These are phyloP conservation scores for Rhinocladiella similis DNA, from an alignment of 2,329 filamentous ascomycete species.

Conservation along the genomic window DNA sequence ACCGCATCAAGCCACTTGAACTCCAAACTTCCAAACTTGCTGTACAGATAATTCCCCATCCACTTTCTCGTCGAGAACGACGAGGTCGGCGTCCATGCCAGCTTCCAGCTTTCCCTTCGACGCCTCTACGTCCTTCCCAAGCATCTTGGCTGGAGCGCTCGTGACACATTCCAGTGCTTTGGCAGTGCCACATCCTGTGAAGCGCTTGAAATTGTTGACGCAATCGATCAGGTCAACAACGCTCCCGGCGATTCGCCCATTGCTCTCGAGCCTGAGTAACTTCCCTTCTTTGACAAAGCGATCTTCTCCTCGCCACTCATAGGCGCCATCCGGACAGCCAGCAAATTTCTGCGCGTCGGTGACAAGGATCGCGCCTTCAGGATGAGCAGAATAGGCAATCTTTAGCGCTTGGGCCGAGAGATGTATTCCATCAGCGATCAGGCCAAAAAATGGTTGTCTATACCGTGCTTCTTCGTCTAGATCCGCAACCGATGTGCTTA, in stretches of 20 bases:
- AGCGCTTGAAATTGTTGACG: conserved; percentile 76
- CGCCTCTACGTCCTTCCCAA: conserved; percentile 58
- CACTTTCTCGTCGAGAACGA: conserved; percentile 59
- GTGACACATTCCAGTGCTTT: conserved; percentile 73
- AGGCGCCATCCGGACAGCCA: conserved; percentile 78
- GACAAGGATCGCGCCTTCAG: conserved; percentile 80
- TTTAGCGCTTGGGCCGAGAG: conserved; percentile 85
- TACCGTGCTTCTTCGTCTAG: conserved; percentile 16
- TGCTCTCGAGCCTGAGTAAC: conserved; percentile 73
- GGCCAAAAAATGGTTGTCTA: conserved; percentile 71
- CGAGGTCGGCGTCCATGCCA: conserved; percentile 68
- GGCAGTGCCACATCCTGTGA: conserved; percentile 68
- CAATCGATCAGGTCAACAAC: conserved; percentile 70
- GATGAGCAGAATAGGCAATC: conserved; percentile 84
- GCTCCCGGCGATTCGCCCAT: conserved; percentile 74
- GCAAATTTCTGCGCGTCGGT: conserved; percentile 90
- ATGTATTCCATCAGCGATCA: conserved; percentile 90
- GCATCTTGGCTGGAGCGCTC: conserved; percentile 72
- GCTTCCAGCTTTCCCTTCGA: conserved; percentile 66
- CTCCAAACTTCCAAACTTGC: conserved; percentile 78
- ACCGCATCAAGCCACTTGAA: conserved; percentile 18
- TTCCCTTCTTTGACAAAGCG: conserved; percentile 62
- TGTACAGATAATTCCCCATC: conserved; percentile 63
- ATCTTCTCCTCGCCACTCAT: conserved; percentile 79
- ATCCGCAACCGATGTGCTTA: conserved; percentile 22